Evolutionary conservation across 2,329 filamentous ascomycete genomes (phyloP), one percentile per base, ranked within the genome.

Genomic region (Neofusicoccum laricinum): DNA sequence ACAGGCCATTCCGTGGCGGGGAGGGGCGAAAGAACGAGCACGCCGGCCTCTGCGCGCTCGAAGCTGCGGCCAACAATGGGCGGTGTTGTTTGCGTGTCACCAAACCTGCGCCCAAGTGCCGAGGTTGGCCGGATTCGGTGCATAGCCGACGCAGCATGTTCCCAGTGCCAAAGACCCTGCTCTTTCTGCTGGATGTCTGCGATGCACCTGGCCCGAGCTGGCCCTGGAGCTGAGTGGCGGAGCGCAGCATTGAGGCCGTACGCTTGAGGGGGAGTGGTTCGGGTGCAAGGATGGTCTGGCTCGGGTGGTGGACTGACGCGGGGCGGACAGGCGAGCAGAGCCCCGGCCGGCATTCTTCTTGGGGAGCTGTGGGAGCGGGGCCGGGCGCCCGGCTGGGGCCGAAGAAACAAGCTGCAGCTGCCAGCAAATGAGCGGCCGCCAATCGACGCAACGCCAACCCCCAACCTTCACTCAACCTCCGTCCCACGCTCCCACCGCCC

Each of bases 281-380:
- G 55, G 40, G 30, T 25, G 21, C 46, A 59, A 59, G 55, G 55
- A 59, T 34, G 55, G 30, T 34, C 8, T 45, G 40, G 55, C 19
- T 45, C 40, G 55, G 40, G 38, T 38, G 49, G 12, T 46, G 41
- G 55, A 59, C 55, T 59, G 55, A 59, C 25, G 53, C 53, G 53
- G 53, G 53, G 53, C 14, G 36, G n/a, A 34, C 53, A 14, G 51
- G 14, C 19, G 51, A 46, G 55, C 38, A 58, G 38, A 32, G 53
- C 38, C 53, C 50, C 38, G 36, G 38, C 38, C 53, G 89, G 74
- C 61, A 76, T 76, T 8, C 70, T 76, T 8, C 70, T 72, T 40
- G 45, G 45, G 45, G 58, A 48, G 43, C n/a, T n/a, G n/a, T n/a
- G 15, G 41, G 41, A 19, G 21, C 21, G 7, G 15, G 21, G 55